Evolutionary conservation across 1,139 yeast genomes (phyloP).

Genomic region (Saccharomyces hybrid): DNA sequence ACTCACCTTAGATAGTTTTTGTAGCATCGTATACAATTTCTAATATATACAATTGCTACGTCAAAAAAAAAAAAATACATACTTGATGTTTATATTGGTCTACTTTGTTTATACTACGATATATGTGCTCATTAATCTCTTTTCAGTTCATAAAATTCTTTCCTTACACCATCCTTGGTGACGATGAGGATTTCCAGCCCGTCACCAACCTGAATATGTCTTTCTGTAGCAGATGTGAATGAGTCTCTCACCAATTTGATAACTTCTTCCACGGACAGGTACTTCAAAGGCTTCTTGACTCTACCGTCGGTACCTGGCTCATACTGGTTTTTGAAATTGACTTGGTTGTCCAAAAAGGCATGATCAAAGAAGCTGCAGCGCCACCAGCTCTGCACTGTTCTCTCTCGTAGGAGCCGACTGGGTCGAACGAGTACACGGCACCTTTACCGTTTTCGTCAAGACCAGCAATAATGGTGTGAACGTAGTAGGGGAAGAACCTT

Average conservation of each 20-base stretch:
- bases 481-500: conserved; percentile 94
- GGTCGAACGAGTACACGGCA: conserved; percentile 91
- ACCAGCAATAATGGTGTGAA: conserved; percentile 90
- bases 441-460: conserved; percentile 92
- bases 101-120: background rate
- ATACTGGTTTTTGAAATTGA: conserved; percentile 83
- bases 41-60: conserved; percentile 1
- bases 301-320: conserved; percentile 71
- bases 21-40: background rate
- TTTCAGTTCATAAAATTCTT: conserved; percentile 78
- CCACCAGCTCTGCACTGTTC: conserved; percentile 98
- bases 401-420: conserved; percentile 95
- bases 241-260: conserved; percentile 85
- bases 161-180: conserved; percentile 85
- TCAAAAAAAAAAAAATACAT: background rate
- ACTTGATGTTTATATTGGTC: conserved; percentile 1
- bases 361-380: conserved; percentile 89
- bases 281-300: conserved; percentile 52
- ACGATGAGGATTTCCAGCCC: conserved; percentile 84
- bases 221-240: conserved; percentile 90
- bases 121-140: conserved; percentile 49
- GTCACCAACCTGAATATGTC: conserved; percentile 98
- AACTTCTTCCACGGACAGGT: conserved; percentile 74
- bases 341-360: conserved; percentile 96
- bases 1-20: background rate